These are phyloP conservation scores for Helenozyma baotianmanensis DNA, from an alignment of 805 yeast genomes.

Conservation along the genomic window DNA sequence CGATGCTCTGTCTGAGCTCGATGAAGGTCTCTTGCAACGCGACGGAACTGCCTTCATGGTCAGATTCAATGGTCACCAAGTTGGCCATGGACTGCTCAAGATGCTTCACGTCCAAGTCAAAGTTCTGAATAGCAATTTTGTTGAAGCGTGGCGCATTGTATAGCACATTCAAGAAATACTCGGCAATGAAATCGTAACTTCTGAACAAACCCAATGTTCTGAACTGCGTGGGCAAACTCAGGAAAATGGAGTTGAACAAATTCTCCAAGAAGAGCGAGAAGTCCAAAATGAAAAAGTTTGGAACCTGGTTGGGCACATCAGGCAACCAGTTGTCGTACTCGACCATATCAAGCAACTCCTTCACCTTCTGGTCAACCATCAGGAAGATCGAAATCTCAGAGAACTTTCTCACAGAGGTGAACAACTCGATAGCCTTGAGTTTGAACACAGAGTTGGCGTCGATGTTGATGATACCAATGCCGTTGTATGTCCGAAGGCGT, in stretches of 20 bases:
- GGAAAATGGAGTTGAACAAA: conserved; percentile 79
- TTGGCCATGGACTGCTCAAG: conserved; percentile 54
- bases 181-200: conserved; percentile 80
- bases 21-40: conserved; percentile 70
- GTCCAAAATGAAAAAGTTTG: conserved; percentile 73
- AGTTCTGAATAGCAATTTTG: conserved; percentile 60
- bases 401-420: conserved; percentile 55
- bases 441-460: conserved; percentile 36
- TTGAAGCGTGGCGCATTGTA: conserved; percentile 54
- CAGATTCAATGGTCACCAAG: conserved; percentile 25
- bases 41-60: conserved; percentile 31
- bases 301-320: conserved; percentile 46
- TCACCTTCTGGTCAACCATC: conserved; percentile 75
- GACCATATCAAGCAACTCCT: conserved; percentile 75
- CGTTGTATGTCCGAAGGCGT: conserved; percentile 33
- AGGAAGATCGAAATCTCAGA: conserved; percentile 81
- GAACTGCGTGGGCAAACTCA: conserved; percentile 73
- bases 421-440: conserved; percentile 48
- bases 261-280: conserved; percentile 81
- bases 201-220: conserved; percentile 77
- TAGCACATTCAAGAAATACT: conserved; percentile 59
- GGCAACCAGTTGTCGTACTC: conserved; percentile 80
- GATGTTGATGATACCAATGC: conserved; percentile 36
- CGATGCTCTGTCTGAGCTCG: conserved; percentile 76
- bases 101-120: conserved; percentile 74